Evolutionary conservation across 1,284 basidiomycete species (phyloP), one percentile per base, ranked within the genome.

Genomic region (Apiotrichum mycotoxinovorans): DNA sequence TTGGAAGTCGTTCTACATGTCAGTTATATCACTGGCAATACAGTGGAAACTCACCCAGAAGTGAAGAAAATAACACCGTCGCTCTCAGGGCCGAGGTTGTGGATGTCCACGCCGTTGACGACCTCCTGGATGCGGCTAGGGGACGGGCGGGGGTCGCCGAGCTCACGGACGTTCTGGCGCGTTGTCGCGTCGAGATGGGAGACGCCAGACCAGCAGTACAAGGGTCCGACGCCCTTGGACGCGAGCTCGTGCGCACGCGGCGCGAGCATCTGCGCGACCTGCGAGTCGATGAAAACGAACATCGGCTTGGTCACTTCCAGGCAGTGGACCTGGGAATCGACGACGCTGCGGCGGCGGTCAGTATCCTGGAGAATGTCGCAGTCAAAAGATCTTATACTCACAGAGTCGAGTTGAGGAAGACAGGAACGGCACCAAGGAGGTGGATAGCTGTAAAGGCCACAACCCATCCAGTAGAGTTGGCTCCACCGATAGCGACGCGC

Each of bases 1-100:
- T 38, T 44, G 15, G 51, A 47, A 7, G 60, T 61, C 8, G 60
- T 61, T 17, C 54, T 74, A 8, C 61, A 68, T 37, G 41, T 37
- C 10, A 26, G n/a, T 30, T 12, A 12, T 30, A 12, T 30, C 30
- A 30, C 30, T 30, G 5, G 5, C 30, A n/a, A 7, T 7, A 9
- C 4, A 22, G 25, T 17, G 1, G n/a, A 23, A 2, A 40, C 45
- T 2, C 23, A 57, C 51, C 60, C 61, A 0, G 57, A 58, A 3
- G 73, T 71, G 58, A 73, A 75, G 64, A 73, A 75, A 51, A 74
- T 69, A 25, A 71, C 65, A 18, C 63, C 73, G 58, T 74, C 73
- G 37, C 66, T 69, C 46, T 75, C 72, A 14, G 69, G 68, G 27
- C 60, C 56, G 9, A 73, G 57, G 0, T 33, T 43, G 25, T 66